Base-by-base conservation (phyloP, 129 eudicot species). In the Lonicera japonica region DNA sequence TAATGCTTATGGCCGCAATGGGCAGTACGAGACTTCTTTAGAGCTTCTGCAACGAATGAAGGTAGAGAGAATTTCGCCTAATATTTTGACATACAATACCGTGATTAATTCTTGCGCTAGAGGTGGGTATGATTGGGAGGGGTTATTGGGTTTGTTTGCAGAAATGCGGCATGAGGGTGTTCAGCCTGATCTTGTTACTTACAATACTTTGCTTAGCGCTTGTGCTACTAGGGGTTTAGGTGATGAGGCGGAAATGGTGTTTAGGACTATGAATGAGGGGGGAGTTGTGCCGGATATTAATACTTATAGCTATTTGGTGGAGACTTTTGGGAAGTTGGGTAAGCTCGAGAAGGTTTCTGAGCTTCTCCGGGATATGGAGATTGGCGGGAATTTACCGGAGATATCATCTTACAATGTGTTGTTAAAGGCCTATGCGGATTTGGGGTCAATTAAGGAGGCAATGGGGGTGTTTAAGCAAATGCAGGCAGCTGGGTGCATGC, bases 131-230 rank as follows among this genome's bases (percentile, higher is more conserved):
- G 73, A 79, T 56, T 91, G 97, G 97, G 97, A 91, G 72, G 97
- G 95, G 0, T 68, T 91, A 59, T 66, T 91, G 74, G 77, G 96
- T 60, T 73, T 91, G 66, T 91, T 91, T 76, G 97, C 86, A 0
- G 96, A 91, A 68, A 91, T 91, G 97, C 21, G 97, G 65, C 97
- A 91, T 15, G 97, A 87, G 53, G 97, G 97, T 21, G 45, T 91
- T 23, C 97, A 87, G 40, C 97, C 97, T 7, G 97, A 91, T 84
- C 80, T 91, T 51, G 95, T 91, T 18, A 91, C 97, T n/a, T 91
- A 91, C 54, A 91, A 91, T 56, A 84, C 95, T 21, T 65, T 91
- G 72, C 83, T 91, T 74, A 79, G 94, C 54, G 85, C 97, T 54
- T 91, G 97, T 80, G 84, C 95, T 47, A 80, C 21, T 73, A 77